Evolutionary conservation across 805 yeast species (phyloP).

Genomic region (Barnettozyma sucrosica): DNA sequence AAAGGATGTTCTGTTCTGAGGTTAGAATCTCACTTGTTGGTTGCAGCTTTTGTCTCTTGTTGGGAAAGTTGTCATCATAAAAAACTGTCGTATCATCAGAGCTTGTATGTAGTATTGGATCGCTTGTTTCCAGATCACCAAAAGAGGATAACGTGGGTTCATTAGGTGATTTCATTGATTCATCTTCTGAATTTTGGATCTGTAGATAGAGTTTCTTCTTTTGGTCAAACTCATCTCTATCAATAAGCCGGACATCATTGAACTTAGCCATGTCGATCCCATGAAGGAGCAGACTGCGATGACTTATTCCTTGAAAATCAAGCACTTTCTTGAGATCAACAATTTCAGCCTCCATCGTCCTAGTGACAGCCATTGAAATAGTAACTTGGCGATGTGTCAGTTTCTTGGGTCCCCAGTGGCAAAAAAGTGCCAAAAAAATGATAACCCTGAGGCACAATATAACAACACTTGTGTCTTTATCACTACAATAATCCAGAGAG

Average conservation of each 20-base stretch:
- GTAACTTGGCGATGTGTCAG: neutral
- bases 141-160: neutral
- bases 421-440: neutral
- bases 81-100: slow-evolving; percentile 3
- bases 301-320: slow-evolving; percentile 2
- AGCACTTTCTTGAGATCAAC: slow-evolving; percentile 10
- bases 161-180: neutral
- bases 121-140: neutral
- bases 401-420: neutral
- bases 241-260: slow-evolving; percentile 1
- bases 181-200: neutral
- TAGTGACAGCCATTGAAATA: neutral
- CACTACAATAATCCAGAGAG: too few relatives aligned
- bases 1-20: slow-evolving; percentile 12
- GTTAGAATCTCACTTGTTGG: neutral
- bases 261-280: slow-evolving; percentile 10
- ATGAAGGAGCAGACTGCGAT: slow-evolving; percentile 1
- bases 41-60: slow-evolving; percentile 1
- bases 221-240: slow-evolving; percentile 3
- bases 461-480: too few relatives aligned
- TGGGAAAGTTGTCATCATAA: too few relatives aligned
- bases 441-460: too few relatives aligned
- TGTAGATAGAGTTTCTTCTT: neutral
- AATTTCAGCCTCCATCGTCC: neutral
- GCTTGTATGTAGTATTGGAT: neutral